phyloP scores from a whole-genome alignment of 768 basidiomycete genomes.

The Podaxis sp. region DNA sequence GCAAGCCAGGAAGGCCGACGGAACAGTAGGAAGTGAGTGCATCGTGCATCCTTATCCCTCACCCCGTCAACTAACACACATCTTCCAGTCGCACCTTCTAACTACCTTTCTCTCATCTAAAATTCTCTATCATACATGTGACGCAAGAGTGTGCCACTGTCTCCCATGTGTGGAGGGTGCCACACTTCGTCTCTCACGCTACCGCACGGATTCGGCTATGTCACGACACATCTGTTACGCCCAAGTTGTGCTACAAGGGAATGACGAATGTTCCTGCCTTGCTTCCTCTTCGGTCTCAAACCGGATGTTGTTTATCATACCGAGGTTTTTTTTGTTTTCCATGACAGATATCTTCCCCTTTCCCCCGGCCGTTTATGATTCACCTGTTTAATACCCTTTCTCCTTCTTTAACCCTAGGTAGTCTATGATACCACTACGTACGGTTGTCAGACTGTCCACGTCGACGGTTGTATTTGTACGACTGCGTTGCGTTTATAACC shows the following conservation, averaged over 20 bases:
- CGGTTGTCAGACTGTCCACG: conserved; percentile 4
- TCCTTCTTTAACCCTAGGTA: neutral
- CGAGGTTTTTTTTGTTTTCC: neutral
- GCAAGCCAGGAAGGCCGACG: conserved; percentile 83
- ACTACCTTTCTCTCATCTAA: conserved; percentile 81
- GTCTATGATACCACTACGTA: neutral
- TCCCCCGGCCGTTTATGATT: neutral
- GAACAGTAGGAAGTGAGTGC: conserved; percentile 72
- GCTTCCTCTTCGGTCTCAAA: neutral
- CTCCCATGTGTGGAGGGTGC: neutral
- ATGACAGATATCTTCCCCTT: neutral
- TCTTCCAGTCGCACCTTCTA: conserved; percentile 73
- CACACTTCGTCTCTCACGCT: conserved; percentile 1
- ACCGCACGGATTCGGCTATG: neutral
- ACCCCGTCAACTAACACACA: conserved; percentile 17
- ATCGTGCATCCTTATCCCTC: neutral
- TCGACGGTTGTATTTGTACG: conserved; percentile 12
- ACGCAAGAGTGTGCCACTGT: neutral
- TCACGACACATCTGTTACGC: conserved; percentile 5
- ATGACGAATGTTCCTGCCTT: conserved; percentile 3
- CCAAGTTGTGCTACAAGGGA: neutral
- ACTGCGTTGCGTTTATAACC: conserved; percentile 6
- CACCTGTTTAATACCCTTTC: conserved; percentile 10
- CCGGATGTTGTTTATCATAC: conserved; percentile 10
- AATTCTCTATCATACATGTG: conserved; percentile 14